Percentiles rank a stretch among this genome's conserved stretches.
Conservation (phyloP, 2,329 filamentous ascomycete species). For the Monosporascus ibericus region DNA sequence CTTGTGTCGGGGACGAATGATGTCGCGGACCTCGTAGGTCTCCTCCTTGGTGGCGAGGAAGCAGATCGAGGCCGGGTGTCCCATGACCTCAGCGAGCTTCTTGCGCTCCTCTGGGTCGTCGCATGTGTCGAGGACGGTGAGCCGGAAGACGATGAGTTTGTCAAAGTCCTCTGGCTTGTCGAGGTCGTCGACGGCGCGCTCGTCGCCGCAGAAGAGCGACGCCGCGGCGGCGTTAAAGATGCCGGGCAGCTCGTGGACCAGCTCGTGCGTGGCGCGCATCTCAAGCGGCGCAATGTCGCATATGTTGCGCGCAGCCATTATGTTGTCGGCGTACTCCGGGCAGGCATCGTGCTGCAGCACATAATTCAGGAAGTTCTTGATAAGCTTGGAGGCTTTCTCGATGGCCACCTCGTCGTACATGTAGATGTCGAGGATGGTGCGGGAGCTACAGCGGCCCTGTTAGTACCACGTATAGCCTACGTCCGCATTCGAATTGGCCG, state of each 20-base stretch:
- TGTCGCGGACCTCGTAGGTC: constrained; percentile 53
- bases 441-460: constrained; percentile 36
- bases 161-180: constrained; percentile 32
- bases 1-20: constrained; percentile 32
- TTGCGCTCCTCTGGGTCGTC: constrained; percentile 25
- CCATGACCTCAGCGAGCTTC: constrained; percentile 12
- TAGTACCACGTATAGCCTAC: background rate
- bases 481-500: background rate
- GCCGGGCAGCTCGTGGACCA: constrained; percentile 58
- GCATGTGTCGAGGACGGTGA: constrained; percentile 32
- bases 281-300: constrained; percentile 65
- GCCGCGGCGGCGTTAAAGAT: constrained; percentile 74
- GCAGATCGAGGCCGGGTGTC: constrained; percentile 26
- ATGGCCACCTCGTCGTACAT: constrained; percentile 50
- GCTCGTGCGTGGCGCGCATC: constrained; percentile 50
- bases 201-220: constrained; percentile 51
- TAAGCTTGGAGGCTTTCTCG: constrained; percentile 56
- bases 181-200: constrained; percentile 14
- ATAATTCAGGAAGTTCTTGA: constrained; percentile 86
- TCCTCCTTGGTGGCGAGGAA: constrained; percentile 43
- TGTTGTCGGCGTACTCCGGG: constrained; percentile 66
- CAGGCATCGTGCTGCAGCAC: constrained; percentile 80
- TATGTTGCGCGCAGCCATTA: constrained; percentile 58
- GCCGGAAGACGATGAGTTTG: constrained; percentile 35
- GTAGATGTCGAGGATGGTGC: constrained; percentile 49